These are phyloP conservation scores for Wilhelminamyces savonicus DNA, from an alignment of 805 yeast genomes.

Conservation along the genomic window DNA sequence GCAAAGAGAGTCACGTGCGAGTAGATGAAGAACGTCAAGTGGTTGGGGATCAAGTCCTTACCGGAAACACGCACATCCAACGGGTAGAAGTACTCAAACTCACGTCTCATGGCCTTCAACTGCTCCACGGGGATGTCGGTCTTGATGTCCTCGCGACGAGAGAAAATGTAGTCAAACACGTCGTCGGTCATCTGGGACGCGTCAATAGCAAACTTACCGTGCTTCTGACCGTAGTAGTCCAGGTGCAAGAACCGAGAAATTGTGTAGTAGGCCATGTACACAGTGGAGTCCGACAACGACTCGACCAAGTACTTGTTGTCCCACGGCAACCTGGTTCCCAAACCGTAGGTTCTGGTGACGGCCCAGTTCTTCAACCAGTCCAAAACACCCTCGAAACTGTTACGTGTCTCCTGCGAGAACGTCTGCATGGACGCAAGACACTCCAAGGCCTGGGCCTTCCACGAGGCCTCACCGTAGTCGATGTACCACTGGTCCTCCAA, in stretches of 20 bases:
- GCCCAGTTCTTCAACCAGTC: conserved; percentile 99
- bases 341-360: conserved; percentile 90
- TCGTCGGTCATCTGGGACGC: conserved; percentile 88
- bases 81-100: conserved; percentile 95
- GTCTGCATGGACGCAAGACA: conserved; percentile 73
- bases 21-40: conserved; percentile 92
- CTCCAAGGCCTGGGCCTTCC: conserved; percentile 80
- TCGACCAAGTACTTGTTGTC: conserved; percentile 90
- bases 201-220: conserved; percentile 67
- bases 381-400: conserved; percentile 89
- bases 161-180: conserved; percentile 86
- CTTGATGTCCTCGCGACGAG: conserved; percentile 54
- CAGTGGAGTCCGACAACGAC: conserved; percentile 91
- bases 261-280: conserved; percentile 93
- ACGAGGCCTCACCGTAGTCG: conserved; percentile 90
- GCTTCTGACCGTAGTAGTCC: conserved; percentile 74
- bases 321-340: conserved; percentile 96
- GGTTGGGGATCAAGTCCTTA: conserved; percentile 96
- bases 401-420: conserved; percentile 74
- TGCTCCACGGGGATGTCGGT: conserved; percentile 60
- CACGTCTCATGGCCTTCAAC: conserved; percentile 75
- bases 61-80: conserved; percentile 89
- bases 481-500: conserved; percentile 98
- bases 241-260: conserved; percentile 78
- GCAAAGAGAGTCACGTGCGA: conserved; percentile 92